Base-by-base conservation (phyloP, 176 grass and related monocot species). In the Paspalum vaginatum region DNA sequence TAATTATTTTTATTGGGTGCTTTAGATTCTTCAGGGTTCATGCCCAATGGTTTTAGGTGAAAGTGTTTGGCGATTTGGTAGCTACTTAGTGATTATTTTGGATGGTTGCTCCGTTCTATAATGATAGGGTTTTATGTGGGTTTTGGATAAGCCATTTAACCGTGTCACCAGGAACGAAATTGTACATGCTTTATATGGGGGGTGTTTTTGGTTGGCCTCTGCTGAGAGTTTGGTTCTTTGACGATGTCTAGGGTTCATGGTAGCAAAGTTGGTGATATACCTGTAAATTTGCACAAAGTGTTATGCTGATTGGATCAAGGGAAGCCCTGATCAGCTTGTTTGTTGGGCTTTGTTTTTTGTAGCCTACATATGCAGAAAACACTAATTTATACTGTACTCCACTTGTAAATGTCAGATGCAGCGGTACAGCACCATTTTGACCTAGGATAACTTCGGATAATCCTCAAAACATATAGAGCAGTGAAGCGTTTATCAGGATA, bases 321-420 rank as follows among this genome's bases (percentile, higher is more conserved):
- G 41, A 48, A 42, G 15, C 49, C 1, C n/a, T 6, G 22, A 24
- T 59, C 12, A 58, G 9, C 12, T 63, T 80, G 7, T 18, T 47
- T 72, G 4, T 54, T 46, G 26, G 10, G 45, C n/a, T 69, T 57
- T 40, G 6, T 9, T 56, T 46, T 7, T 66, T 17, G 2, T 11
- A 12, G 21, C 27, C 20, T 74, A 38, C 17, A 76, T 68, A 12
- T 16, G 15, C 24, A 26, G 4, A 24, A 17, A 66, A 22, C 49
- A 5, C 14, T 15, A 32, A 63, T 72, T 12, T 49, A 27, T 13
- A 67, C 24, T 59, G 14, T 20, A 41, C 50, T 75, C 27, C 10
- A 25, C 9, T 22, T 58, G 25, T 7, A 44, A 73, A 59, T 47
- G 80, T 57, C 58, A 37, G 13, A 65, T 80, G 68, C 41, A 67